Base-by-base conservation (phyloP, 306 rosid species). In the Lithocarpus polystachyus region DNA sequence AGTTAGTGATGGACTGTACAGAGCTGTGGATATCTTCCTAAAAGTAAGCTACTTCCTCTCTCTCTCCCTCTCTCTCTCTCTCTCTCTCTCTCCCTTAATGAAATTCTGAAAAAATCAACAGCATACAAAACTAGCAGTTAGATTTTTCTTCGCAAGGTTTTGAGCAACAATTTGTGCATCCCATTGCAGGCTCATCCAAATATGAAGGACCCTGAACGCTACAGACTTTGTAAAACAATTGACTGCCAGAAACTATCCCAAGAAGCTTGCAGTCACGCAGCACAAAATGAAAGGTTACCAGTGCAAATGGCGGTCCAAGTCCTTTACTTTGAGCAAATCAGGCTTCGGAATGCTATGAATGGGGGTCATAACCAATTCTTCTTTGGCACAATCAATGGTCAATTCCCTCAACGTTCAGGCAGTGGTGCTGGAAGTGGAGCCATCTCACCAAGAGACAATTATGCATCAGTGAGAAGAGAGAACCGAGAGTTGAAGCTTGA, bases 371-470 rank as follows among this genome's bases (percentile, higher is more conserved):
- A 88, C 65, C 98, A 96, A 17, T 78, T 91, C 79, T 90, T 96
- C 80, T 96, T 96, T 1, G 97, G 97, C 7, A 77, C 94, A 29
- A 69, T 89, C 2, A 91, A 89, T n/a, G 91, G 93, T 5, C 95
- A 91, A 13, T 91, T 90, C 77, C 99, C 99, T 64, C 94, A 91
- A 45, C 86, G 99, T 43, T 93, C 99, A n/a, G 88, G 99, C 29
- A 96, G 99, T 57, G 99, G 97, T 2, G 98, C 98, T 0, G 99
- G 99, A 43, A 96, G 99, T 57, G 99, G 98, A 65, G 99, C 98
- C 75, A 96, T 96, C 17, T 96, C 99, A 17, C 99, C 99, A 0
- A 80, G 98, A 81, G 99, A 96, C 82, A 96, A 96, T 84, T 96
- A 96, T 18, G 99, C 99, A 14, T 96, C 99, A 1, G 99, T 96